These are phyloP conservation scores for Solanum chmielewskii DNA, from an alignment of 257 asterid species.

Conservation along the genomic window DNA sequence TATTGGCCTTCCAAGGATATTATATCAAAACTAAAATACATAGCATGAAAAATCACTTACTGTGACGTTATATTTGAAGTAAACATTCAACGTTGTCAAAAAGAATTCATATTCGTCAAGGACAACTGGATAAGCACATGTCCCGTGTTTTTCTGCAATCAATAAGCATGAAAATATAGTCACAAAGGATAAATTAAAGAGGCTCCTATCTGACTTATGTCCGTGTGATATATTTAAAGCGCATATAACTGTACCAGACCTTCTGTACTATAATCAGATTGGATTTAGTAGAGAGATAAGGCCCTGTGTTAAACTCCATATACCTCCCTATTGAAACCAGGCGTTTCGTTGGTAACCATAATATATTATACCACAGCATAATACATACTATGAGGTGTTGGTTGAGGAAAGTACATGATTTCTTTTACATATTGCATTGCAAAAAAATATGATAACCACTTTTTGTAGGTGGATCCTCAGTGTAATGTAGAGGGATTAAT, in stretches of 20 bases:
- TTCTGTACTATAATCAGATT: neutral
- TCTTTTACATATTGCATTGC: neutral
- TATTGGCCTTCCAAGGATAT: neutral
- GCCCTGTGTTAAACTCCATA: neutral
- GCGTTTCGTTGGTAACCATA: neutral
- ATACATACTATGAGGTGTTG: neutral
- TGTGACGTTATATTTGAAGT: slow-evolving; percentile 76
- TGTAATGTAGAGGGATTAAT: neutral
- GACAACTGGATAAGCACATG: slow-evolving; percentile 61
- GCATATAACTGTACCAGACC: neutral
- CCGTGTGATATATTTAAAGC: neutral
- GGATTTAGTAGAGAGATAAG: neutral
- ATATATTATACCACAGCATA: neutral
- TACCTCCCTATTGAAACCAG: neutral
- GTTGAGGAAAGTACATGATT: neutral
- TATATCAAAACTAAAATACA: neutral
- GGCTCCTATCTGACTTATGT: neutral
- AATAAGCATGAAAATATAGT: neutral
- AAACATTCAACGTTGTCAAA: slow-evolving; percentile 61
- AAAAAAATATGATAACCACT: neutral
- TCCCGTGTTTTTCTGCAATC: slow-evolving; percentile 85
- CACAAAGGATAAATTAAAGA: neutral
- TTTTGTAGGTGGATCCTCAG: neutral
- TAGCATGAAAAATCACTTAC: slow-evolving; percentile 20
- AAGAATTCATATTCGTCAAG: slow-evolving; percentile 75